Conservation (phyloP, 768 basidiomycete species). For the Tremella fuciformis region DNA sequence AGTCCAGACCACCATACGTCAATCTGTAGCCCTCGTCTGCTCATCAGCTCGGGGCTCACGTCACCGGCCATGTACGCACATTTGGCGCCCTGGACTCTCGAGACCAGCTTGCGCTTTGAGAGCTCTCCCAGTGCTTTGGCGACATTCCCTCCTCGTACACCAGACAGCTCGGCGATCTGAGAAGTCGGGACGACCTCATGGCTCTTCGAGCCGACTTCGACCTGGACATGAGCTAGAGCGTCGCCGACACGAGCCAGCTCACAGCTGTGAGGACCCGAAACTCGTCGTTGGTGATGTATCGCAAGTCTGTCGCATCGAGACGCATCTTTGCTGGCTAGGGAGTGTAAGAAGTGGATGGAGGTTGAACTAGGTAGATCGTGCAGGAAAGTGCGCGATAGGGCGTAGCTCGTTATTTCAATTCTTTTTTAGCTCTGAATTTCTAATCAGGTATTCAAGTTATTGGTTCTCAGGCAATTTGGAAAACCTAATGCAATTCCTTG, state of each 20-base stretch:
- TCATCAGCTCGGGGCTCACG: background rate
- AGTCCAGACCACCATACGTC: conserved; percentile 99
- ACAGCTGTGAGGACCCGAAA: conserved; percentile 96
- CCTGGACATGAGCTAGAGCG: conserved; percentile 57
- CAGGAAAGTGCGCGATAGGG: too few relatives aligned
- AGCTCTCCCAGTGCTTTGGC: conserved; percentile 87
- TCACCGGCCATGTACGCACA: conserved; percentile 59
- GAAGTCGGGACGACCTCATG: conserved; percentile 89
- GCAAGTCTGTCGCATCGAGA: conserved; percentile 87
- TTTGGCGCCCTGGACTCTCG: conserved; percentile 84
- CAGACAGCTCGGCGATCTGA: conserved; percentile 87
- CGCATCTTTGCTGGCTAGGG: conserved; percentile 61
- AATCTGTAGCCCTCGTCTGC: conserved; percentile 94
- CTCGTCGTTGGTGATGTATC: conserved; percentile 87
- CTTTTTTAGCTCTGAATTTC: too few relatives aligned
- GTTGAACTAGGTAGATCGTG: too few relatives aligned
- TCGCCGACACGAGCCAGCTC: conserved; percentile 24
- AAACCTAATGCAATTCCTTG: too few relatives aligned
- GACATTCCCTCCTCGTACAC: conserved; percentile 85
- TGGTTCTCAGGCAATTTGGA: too few relatives aligned
- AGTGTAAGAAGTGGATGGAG: too few relatives aligned
- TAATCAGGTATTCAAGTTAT: too few relatives aligned
- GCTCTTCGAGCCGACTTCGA: conserved; percentile 97
- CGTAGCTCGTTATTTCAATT: too few relatives aligned
- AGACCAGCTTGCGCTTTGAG: conserved; percentile 86